Conservation (phyloP, 805 yeast species). For the Kazachstania kunashirensis region DNA sequence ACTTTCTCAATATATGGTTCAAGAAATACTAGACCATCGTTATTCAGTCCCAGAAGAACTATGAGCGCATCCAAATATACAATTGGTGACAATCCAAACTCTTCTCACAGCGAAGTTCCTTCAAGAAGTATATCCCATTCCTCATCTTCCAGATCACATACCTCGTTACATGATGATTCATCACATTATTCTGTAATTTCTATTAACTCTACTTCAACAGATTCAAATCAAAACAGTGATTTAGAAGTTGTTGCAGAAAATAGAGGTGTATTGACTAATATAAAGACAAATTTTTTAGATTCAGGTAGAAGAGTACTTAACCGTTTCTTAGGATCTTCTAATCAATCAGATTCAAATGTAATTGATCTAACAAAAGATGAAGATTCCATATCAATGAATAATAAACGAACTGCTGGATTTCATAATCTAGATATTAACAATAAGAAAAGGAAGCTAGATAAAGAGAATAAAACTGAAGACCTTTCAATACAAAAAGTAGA, state of each 20-base stretch:
- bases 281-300: conserved; percentile 1
- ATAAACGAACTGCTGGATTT: neutral
- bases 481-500: neutral
- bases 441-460: neutral
- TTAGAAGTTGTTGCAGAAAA: neutral
- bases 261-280: conserved; percentile 3
- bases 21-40: conserved; percentile 10
- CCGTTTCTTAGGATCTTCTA: neutral
- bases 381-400: neutral
- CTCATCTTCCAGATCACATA: neutral
- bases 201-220: neutral
- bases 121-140: neutral
- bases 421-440: neutral
- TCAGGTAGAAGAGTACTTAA: neutral
- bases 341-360: neutral
- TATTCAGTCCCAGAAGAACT: conserved; percentile 17
- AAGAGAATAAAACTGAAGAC: neutral
- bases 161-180: neutral
- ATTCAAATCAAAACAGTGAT: neutral
- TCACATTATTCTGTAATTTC: neutral
- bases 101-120: too few relatives aligned
- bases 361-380: neutral
- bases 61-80: conserved; percentile 6
- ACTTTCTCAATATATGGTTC: conserved; percentile 16
- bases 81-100: neutral